Evolutionary conservation across 2,329 filamentous ascomycete species (phyloP), one percentile per base, ranked within the genome.

Genomic region (Talaromyces pinophilus): DNA sequence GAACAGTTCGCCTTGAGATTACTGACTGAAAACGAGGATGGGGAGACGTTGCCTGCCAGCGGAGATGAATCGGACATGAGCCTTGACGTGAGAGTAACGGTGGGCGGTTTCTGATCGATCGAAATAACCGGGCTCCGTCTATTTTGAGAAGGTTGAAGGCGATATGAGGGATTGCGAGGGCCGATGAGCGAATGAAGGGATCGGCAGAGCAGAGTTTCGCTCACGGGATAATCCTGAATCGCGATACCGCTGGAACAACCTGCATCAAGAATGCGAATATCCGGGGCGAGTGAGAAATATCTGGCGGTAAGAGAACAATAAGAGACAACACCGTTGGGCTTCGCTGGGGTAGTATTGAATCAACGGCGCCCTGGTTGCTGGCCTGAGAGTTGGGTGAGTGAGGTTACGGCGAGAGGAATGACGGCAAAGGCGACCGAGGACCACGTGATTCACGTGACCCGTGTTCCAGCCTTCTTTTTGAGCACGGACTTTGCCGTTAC

Each of bases 1-100:
- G 70, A 70, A 61, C 64, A 69, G 67, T 69, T 75, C 71, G 75
- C 76, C 73, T 81, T 81, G 59, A 77, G 69, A 70, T 73, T 75
- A 62, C 74, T 78, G 66, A 75, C 72, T 66, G 78, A 74, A 66
- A 80, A 78, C 71, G 80, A 82, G 22, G 78, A 76, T 67, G 80
- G 80, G 66, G 80, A 82, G 69, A 76, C 76, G 72, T 79, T 79
- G 68, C 75, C 77, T 70, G 74, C 71, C 72, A 74, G 73, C 66
- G 72, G 70, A 68, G 69, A 69, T 71, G 73, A 75, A 77, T 76
- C 72, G 73, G 78, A 80, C 79, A 80, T 80, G 74, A 73, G 69
- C 59, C 52, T 44, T 19, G 25, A 10, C 28, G 38, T 57, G 25
- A 66, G 25, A 42, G 11, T 22, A 46, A 50, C 33, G 33, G n/a